Evolutionary conservation across 2,329 filamentous ascomycete genomes (phyloP), one percentile per base, ranked within the genome.

Genomic region (Phymatotrichopsis omnivora): DNA sequence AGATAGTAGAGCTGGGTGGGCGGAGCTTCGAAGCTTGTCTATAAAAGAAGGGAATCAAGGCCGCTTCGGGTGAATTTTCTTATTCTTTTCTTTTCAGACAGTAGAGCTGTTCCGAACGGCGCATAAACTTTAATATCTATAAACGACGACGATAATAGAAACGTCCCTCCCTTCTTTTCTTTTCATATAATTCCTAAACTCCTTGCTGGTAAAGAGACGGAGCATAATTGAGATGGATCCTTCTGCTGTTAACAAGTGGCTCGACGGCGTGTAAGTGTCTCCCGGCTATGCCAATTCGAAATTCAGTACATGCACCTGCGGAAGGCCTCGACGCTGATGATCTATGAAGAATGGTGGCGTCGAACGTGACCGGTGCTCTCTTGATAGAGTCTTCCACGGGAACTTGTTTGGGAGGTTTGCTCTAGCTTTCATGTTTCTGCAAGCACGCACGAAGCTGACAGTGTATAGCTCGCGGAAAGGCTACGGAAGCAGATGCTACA

Each of bases 261-360:
- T 53, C 16, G 45, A 53, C 32, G 45, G 31, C 25, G 51, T 53
- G 51, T 53, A 45, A 31, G 37, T 45, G 20, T n/a, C 17, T 33
- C 27, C n/a, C n/a, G n/a, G n/a, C n/a, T n/a, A n/a, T n/a, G n/a
- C n/a, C n/a, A n/a, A n/a, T n/a, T n/a, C n/a, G 27, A 29, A n/a
- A n/a, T 25, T 17, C 22, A 38, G 12, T 7, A 31, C 25, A 24
- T 7, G 11, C 23, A 25, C 14, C 6, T 22, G 16, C 28, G 35
- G 2, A 10, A 41, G 14, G 35, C 25, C 5, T 16, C n/a, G n/a
- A n/a, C n/a, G n/a, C n/a, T n/a, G n/a, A n/a, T n/a, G n/a, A n/a
- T n/a, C n/a, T n/a, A n/a, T n/a, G n/a, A n/a, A 58, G 56, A 19
- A 58, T 58, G 56, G 42, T 42, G 38, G 51, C 55, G 33, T 56